A percentile compares a stretch with the other conserved stretches of the same genome.
Evolutionary conservation across 768 basidiomycete genomes (phyloP).

Genomic region (Inosperma sp.): DNA sequence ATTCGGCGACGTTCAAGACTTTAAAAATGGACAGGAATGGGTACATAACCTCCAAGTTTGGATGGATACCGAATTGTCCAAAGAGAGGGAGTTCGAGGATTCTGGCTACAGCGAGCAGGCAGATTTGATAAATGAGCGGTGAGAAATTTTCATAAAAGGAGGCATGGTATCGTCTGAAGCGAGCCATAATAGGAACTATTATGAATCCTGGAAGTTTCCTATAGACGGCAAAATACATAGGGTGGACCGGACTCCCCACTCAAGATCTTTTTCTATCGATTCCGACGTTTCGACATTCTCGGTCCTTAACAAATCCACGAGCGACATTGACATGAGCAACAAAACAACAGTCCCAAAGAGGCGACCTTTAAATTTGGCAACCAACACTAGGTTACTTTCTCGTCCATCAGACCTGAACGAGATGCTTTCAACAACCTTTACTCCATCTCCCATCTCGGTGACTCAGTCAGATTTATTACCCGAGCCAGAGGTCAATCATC

Average conservation of each 20-base stretch:
- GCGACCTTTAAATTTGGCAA: slow-evolving; percentile 3
- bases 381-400: slow-evolving; percentile 4
- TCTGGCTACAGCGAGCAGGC: slow-evolving; percentile 44
- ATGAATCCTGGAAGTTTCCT: slow-evolving; percentile 43
- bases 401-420: slow-evolving; percentile 5
- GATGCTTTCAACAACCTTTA: slow-evolving; percentile 16
- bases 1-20: slow-evolving; percentile 38
- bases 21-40: slow-evolving; percentile 64
- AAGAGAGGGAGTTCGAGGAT: slow-evolving; percentile 42
- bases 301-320: slow-evolving; percentile 1
- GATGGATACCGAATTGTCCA: slow-evolving; percentile 53
- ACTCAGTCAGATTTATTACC: slow-evolving; percentile 1
- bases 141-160: too few relatives aligned
- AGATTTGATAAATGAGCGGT: slow-evolving; percentile 42
- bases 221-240: slow-evolving; percentile 32
- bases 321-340: not conserved
- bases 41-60: slow-evolving; percentile 67
- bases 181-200: slow-evolving; percentile 28
- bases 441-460: slow-evolving; percentile 14
- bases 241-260: slow-evolving; percentile 44
- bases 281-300: slow-evolving; percentile 27
- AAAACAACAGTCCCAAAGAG: not conserved
- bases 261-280: slow-evolving; percentile 57
- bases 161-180: too few relatives aligned
- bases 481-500: slow-evolving; percentile 46